A percentile compares a stretch with the other conserved stretches of the same genome.
phyloP scores from a whole-genome alignment of 768 basidiomycete species.

The Suillus variegatus region DNA sequence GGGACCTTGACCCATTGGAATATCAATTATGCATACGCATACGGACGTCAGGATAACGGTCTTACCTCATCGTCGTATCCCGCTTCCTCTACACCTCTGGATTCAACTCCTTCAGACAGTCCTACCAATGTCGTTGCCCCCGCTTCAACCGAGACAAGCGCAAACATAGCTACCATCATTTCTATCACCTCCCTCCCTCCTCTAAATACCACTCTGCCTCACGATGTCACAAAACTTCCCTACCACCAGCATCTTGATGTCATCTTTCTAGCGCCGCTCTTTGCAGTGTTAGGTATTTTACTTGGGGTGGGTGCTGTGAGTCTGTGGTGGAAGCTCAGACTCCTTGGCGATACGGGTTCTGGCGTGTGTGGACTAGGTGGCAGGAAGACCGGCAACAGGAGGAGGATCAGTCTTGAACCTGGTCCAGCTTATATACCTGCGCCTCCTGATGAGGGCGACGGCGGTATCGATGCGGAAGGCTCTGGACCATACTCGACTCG shows the following conservation, averaged over 20 bases:
- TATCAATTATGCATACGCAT: slow-evolving; percentile 11
- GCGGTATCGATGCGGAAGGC: slow-evolving; percentile 11
- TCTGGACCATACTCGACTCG: slow-evolving; percentile 1
- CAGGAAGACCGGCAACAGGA: not conserved
- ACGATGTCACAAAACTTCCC: slow-evolving; percentile 19
- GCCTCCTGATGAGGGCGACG: slow-evolving; percentile 16
- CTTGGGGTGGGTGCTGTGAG: slow-evolving; percentile 20
- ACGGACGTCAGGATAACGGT: not conserved
- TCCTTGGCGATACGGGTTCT: not conserved
- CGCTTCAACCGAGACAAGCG: slow-evolving; percentile 13
- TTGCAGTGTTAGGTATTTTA: slow-evolving; percentile 25
- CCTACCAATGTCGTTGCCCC: not conserved
- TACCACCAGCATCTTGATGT: slow-evolving; percentile 26
- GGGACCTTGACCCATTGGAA: slow-evolving; percentile 12
- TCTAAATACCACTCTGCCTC: slow-evolving; percentile 14
- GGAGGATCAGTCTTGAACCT: slow-evolving; percentile 17
- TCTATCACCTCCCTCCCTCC: slow-evolving; percentile 37
- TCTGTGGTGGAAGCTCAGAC: slow-evolving; percentile 17
- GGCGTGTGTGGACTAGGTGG: not conserved
- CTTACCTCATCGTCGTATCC: not conserved
- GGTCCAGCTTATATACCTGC: slow-evolving; percentile 28
- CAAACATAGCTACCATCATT: slow-evolving; percentile 23
- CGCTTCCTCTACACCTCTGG: not conserved
- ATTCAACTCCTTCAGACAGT: not conserved
- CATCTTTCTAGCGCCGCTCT: slow-evolving; percentile 29